Conservation (phyloP, 1,139 yeast genomes). For the Blastobotrys buckinghamii region DNA sequence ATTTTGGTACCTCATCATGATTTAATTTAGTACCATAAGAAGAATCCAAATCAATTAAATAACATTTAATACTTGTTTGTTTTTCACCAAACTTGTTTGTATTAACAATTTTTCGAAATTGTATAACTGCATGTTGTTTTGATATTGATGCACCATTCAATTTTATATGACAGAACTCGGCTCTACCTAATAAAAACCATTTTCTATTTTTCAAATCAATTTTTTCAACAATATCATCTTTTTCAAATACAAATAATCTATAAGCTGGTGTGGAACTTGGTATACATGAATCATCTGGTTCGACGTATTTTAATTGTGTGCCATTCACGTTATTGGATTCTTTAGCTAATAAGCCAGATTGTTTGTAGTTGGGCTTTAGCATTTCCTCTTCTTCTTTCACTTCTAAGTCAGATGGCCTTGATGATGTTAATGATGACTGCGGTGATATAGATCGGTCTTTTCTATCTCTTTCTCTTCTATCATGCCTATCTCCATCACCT, state of each 20-base stretch:
- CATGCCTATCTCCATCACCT: not conserved
- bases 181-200: conserved; percentile 44
- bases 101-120: conserved; percentile 35
- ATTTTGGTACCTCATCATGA: conserved; percentile 40
- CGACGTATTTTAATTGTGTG: conserved; percentile 39
- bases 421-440: not conserved
- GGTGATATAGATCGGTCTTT: not conserved
- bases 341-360: conserved; percentile 43
- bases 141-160: conserved; percentile 43
- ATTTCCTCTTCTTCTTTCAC: not conserved
- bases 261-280: conserved; percentile 30
- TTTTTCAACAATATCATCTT: conserved; percentile 29
- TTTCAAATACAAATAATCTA: conserved; percentile 26
- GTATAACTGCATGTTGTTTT: conserved; percentile 53
- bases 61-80: conserved; percentile 32
- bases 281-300: conserved; percentile 38
- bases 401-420: not conserved
- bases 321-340: conserved; percentile 40
- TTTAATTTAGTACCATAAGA: conserved; percentile 51
- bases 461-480: not conserved
- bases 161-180: conserved; percentile 40
- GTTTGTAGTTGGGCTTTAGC: conserved; percentile 37
- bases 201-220: conserved; percentile 32
- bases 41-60: conserved; percentile 48
- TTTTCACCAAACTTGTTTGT: conserved; percentile 23